Evolutionary conservation across 805 yeast species (phyloP), one percentile per base, ranked within the genome.

Genomic region (Kockiozyma suomiensis): DNA sequence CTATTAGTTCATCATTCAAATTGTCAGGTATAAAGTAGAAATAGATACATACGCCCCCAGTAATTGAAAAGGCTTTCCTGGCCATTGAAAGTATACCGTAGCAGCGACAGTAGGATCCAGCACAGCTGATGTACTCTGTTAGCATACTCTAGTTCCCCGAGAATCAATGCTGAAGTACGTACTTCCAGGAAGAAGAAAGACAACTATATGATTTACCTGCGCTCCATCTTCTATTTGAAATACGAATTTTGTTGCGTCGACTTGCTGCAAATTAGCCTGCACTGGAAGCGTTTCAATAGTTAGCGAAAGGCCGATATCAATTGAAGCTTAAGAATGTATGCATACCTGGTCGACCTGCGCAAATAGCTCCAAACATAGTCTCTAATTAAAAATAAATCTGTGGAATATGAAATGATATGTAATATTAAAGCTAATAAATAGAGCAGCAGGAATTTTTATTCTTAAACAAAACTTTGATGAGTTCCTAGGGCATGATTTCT

Each of bases 131-230:
- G n/a, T n/a, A n/a, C n/a, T n/a, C n/a, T n/a, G n/a, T n/a, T n/a
- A 38, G 42, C 19, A n/a, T 2, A 7, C 42, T 26, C 13, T n/a
- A 13, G 8, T 38, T 6, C 42, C 13, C 26, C 2, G 10, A 15
- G 19, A 33, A 33, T n/a, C n/a, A n/a, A 13, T 25, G 15, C 15
- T 17, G 32, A 47, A 12, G 6, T n/a, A 77, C 41, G 82, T 84
- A 3, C 88, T 82, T 64, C 90, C 89, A 0, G 99, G 99, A 0
- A 94, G 79, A 50, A 92, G 75, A 72, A 94, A 94, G 3, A 94
- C 77, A 0, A 96, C 88, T 41, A 94, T 79, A 71, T 90, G 96
- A 47, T 91, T 87, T 45, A 87, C 79, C 48, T 79, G 81, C 6
- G 86, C 76, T 0, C 90, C 88, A 66, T 85, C 83, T 54, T 81